Percentiles rank a stretch among this genome's conserved stretches.
phyloP scores from a whole-genome alignment of 2,329 filamentous ascomycete species.

The Apiospora hydei region DNA sequence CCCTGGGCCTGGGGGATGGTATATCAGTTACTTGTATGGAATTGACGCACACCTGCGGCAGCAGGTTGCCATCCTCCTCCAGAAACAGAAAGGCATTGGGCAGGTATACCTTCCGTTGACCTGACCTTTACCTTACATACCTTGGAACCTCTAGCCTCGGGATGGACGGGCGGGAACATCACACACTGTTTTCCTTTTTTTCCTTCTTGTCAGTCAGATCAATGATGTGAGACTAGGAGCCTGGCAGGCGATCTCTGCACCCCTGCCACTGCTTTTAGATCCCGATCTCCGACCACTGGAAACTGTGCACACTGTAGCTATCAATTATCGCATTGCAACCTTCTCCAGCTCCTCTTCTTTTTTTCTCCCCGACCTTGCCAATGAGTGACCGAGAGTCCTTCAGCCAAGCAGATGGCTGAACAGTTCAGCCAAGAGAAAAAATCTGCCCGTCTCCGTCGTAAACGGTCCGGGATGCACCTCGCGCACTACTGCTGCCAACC shows the following conservation, averaged over 20 bases:
- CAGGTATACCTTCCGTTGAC: slow-evolving; percentile 1
- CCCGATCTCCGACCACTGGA: slow-evolving; percentile 17
- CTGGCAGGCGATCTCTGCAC: slow-evolving; percentile 23
- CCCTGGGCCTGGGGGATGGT: slow-evolving; percentile 8
- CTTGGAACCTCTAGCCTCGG: slow-evolving; percentile 14
- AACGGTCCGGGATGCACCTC: slow-evolving; percentile 11
- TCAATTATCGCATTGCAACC: slow-evolving; percentile 14
- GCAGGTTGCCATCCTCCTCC: not conserved
- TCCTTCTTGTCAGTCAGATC: slow-evolving; percentile 22
- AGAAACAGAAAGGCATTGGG: slow-evolving; percentile 19
- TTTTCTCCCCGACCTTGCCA: slow-evolving; percentile 3
- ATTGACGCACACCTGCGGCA: slow-evolving; percentile 15
- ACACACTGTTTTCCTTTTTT: slow-evolving; percentile 15
- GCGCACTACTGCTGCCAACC: slow-evolving; percentile 3
- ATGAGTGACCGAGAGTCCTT: not conserved
- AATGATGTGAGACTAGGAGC: slow-evolving; percentile 25
- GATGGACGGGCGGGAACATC: slow-evolving; percentile 15
- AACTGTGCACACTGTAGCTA: slow-evolving; percentile 8
- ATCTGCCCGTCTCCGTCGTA: slow-evolving; percentile 6
- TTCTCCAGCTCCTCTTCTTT: slow-evolving; percentile 20
- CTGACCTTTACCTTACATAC: slow-evolving; percentile 6
- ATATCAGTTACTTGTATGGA: slow-evolving; percentile 4
- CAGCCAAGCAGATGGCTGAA: slow-evolving; percentile 2
- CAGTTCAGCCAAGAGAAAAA: not conserved
- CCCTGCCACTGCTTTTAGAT: slow-evolving; percentile 18